Percentiles rank a stretch among this genome's conserved stretches.
phyloP scores from a whole-genome alignment of 2,329 filamentous ascomycete genomes.

The Fusarium longipes region DNA sequence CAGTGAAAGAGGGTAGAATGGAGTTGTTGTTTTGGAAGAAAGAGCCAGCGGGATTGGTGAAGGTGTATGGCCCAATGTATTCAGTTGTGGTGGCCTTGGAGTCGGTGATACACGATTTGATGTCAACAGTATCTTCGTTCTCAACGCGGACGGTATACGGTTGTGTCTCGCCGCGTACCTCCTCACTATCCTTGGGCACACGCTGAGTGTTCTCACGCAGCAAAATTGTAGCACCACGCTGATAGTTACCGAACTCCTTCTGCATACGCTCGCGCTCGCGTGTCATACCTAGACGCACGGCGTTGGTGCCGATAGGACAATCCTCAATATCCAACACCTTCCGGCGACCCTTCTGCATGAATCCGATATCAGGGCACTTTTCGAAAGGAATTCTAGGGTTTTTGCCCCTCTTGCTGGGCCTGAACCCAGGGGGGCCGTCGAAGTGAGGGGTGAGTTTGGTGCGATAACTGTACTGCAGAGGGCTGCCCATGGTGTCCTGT shows the following conservation, averaged over 20 bases:
- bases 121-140: slow-evolving; percentile 70
- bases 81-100: slow-evolving; percentile 85
- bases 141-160: slow-evolving; percentile 61
- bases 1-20: slow-evolving; percentile 87
- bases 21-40: slow-evolving; percentile 99
- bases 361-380: slow-evolving; percentile 83
- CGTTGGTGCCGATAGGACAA: slow-evolving; percentile 92
- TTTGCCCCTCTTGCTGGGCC: slow-evolving; percentile 62
- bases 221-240: slow-evolving; percentile 86
- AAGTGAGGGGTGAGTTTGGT: slow-evolving; percentile 99
- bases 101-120: slow-evolving; percentile 91
- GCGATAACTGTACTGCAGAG: slow-evolving; percentile 90
- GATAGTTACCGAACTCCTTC: slow-evolving; percentile 76
- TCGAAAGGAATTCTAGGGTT: slow-evolving; percentile 62
- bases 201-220: slow-evolving; percentile 86
- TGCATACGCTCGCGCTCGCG: slow-evolving; percentile 81
- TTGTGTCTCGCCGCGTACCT: slow-evolving; percentile 44
- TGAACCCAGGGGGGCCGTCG: slow-evolving; percentile 74
- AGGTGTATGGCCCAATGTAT: slow-evolving; percentile 85
- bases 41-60: slow-evolving; percentile 90
- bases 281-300: slow-evolving; percentile 82
- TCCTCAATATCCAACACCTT: slow-evolving; percentile 94
- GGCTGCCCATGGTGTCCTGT: slow-evolving; percentile 87
- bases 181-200: slow-evolving; percentile 61
- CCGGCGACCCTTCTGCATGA: slow-evolving; percentile 85